Conservation (phyloP, 2,329 filamentous ascomycete species). For the Colletotrichum falcatum region DNA sequence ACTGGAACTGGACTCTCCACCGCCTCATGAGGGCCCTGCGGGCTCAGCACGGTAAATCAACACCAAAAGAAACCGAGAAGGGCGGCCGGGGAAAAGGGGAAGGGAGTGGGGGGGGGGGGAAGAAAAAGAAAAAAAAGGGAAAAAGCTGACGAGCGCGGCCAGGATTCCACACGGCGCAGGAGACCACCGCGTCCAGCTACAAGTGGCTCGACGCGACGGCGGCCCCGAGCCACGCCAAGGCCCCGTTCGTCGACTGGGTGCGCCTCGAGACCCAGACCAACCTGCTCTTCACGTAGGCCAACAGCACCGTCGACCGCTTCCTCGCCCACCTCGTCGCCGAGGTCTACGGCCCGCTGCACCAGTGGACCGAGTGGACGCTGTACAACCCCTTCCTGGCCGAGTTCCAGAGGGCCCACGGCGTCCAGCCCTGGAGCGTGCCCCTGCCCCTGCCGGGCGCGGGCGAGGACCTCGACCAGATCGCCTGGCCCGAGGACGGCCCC, state of each 20-base stretch:
- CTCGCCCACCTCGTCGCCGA: conserved; percentile 14
- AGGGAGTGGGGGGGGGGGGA: too few species aligned
- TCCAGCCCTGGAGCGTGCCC: not conserved
- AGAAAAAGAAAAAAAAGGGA: too few species aligned
- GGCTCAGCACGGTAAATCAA: conserved; percentile 8
- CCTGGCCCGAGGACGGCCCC: not conserved
- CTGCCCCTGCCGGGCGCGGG: not conserved
- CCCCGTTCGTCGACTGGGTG: conserved; percentile 24
- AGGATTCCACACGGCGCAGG: conserved; percentile 10
- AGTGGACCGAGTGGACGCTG: not conserved
- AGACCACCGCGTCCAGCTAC: conserved; percentile 3
- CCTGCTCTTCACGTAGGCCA: not conserved
- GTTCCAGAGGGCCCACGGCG: not conserved
- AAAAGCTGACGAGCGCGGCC: not conserved
- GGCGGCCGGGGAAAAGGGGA: too few species aligned
- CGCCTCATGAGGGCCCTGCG: conserved; percentile 9
- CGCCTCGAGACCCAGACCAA: not conserved
- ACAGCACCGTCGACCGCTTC: not conserved
- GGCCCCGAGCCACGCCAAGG: not conserved
- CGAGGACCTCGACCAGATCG: conserved; percentile 3
- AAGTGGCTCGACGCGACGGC: not conserved
- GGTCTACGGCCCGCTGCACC: not conserved
- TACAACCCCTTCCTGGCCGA: conserved; percentile 19
- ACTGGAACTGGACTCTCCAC: conserved; percentile 4
- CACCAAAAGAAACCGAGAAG: not conserved